These are phyloP conservation scores for Ophiosphaerella korrae DNA, from an alignment of 2,329 filamentous ascomycete genomes.

Conservation along the genomic window DNA sequence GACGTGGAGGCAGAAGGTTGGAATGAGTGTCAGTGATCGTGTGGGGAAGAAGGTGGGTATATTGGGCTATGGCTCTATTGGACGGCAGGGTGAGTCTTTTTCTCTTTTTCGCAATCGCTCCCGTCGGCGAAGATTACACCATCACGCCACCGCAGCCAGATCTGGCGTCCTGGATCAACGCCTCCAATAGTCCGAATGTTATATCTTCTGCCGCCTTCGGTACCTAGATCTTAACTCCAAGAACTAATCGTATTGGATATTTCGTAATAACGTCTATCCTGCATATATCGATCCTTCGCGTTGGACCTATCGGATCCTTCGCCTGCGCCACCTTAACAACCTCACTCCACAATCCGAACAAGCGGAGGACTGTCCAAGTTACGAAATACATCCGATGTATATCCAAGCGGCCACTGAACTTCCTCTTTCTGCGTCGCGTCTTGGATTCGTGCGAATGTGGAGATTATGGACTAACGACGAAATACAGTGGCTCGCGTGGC, in stretches of 20 bases:
- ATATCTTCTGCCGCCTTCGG: background rate
- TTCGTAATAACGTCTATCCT: background rate
- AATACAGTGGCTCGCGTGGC: conserved; percentile 60
- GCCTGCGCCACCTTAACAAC: conserved; percentile 1
- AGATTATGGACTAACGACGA: conserved; percentile 5
- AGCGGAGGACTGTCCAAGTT: background rate
- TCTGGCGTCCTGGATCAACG: background rate
- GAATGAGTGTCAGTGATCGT: conserved; percentile 55
- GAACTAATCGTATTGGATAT: too few species aligned
- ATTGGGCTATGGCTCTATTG: conserved; percentile 67
- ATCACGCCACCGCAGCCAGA: background rate
- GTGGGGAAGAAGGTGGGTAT: conserved; percentile 65
- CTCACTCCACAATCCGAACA: background rate
- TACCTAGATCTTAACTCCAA: too few species aligned
- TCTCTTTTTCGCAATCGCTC: background rate
- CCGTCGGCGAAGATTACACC: too few species aligned
- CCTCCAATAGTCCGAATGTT: background rate
- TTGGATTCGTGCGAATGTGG: background rate
- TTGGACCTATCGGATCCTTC: background rate
- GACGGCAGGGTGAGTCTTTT: conserved; percentile 59
- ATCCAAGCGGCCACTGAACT: background rate
- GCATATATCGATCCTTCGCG: background rate
- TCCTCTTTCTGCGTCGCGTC: background rate
- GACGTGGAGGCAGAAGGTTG: conserved; percentile 53
- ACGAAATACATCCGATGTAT: background rate